Evolutionary conservation across 2,329 filamentous ascomycete genomes (phyloP).

Genomic region (Myriosclerotinia curreyana): DNA sequence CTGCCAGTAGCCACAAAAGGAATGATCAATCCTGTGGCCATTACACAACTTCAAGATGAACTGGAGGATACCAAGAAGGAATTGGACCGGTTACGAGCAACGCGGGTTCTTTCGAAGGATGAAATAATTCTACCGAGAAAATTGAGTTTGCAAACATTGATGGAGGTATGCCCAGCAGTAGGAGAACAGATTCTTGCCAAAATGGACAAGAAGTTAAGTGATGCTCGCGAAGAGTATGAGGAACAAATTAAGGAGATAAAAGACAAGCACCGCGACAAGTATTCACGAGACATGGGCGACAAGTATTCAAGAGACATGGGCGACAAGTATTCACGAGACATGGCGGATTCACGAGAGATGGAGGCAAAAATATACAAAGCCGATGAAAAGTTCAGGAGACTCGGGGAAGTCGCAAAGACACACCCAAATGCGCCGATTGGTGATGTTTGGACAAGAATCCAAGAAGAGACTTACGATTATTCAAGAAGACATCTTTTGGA

Average conservation of each 20-base stretch:
- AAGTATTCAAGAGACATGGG: neutral
- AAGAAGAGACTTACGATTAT: neutral
- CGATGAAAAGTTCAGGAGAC: neutral
- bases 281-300: neutral
- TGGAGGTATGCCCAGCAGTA: neutral
- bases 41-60: conserved; percentile 12
- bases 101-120: neutral
- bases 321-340: neutral
- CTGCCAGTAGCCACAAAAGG: conserved; percentile 1
- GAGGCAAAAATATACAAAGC: neutral
- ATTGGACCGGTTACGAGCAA: neutral
- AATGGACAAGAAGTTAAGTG: neutral
- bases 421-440: neutral
- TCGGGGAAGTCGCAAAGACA: neutral
- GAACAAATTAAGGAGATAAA: neutral
- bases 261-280: neutral
- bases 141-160: neutral
- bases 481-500: neutral
- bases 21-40: conserved; percentile 1
- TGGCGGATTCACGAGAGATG: neutral
- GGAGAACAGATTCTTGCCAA: neutral
- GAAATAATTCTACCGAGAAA: neutral
- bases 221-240: neutral
- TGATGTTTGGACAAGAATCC: neutral
- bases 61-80: conserved; percentile 12